phyloP scores from a whole-genome alignment of 768 basidiomycete species.

The Russula emetica region DNA sequence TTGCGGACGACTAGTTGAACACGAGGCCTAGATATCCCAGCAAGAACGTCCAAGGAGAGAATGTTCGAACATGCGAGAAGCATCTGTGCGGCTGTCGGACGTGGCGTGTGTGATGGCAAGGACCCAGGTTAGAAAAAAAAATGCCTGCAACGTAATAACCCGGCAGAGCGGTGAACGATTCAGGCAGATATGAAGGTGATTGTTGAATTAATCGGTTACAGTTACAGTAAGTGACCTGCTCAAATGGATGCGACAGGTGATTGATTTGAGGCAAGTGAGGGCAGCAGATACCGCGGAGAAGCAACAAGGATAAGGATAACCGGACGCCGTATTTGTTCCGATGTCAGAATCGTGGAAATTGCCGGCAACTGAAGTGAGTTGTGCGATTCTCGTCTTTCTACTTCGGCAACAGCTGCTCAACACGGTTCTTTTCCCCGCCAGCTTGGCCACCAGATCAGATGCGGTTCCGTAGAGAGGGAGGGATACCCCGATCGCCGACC shows the following conservation, averaged over 20 bases:
- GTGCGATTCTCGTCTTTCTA: neutral
- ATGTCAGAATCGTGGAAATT: neutral
- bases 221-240: neutral
- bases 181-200: neutral
- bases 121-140: neutral
- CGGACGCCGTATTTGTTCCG: neutral
- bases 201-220: neutral
- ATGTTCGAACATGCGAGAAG: neutral
- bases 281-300: neutral
- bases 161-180: neutral
- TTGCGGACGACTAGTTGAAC: neutral
- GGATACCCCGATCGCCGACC: too few species aligned
- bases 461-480: neutral
- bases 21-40: neutral
- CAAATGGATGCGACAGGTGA: neutral
- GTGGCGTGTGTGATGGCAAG: neutral
- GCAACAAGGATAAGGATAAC: neutral
- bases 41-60: neutral
- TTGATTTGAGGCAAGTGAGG: too few species aligned
- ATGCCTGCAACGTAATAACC: neutral
- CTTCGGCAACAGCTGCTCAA: neutral
- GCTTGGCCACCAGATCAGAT: neutral
- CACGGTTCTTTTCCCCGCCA: neutral
- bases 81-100: slow-evolving; percentile 5
- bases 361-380: neutral